Percentiles rank a stretch among this genome's conserved stretches.
phyloP scores from a whole-genome alignment of 768 basidiomycete species.

The Chalciporus pseudorubinellus region DNA sequence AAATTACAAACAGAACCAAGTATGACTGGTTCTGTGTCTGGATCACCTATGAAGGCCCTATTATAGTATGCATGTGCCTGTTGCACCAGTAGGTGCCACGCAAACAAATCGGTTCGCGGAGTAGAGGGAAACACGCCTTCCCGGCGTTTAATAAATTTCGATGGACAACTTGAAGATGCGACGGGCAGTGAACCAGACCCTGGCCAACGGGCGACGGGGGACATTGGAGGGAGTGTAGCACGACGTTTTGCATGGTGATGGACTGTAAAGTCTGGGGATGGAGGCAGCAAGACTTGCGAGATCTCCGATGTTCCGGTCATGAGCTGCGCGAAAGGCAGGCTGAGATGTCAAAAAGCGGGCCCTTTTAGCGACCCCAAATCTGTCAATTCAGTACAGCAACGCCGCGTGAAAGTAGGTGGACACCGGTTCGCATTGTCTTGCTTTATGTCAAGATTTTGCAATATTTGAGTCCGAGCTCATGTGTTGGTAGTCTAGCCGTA shows the following conservation, averaged over 20 bases:
- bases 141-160: conserved; percentile 7
- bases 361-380: conserved; percentile 30
- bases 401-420: conserved; percentile 20
- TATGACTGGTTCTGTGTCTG: not conserved
- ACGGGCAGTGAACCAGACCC: conserved; percentile 13
- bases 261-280: not conserved
- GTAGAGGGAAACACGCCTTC: conserved; percentile 18
- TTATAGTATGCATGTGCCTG: conserved; percentile 1
- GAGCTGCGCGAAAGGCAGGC: not conserved
- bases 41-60: not conserved
- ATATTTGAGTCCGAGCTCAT: conserved; percentile 8
- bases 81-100: conserved; percentile 11
- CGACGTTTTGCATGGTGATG: conserved; percentile 11
- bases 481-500: too few relatives aligned
- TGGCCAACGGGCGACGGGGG: conserved; percentile 13
- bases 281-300: conserved; percentile 1
- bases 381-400: conserved; percentile 27
- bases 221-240: conserved; percentile 1
- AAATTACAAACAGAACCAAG: conserved; percentile 16
- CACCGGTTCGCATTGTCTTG: conserved; percentile 2
- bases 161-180: conserved; percentile 14
- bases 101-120: conserved; percentile 10
- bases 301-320: not conserved
- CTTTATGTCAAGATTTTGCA: conserved; percentile 29
- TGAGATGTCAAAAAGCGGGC: conserved; percentile 3